Evolutionary conservation across 2,329 filamentous ascomycete species (phyloP).

Genomic region (Aureobasidium uvarum): DNA sequence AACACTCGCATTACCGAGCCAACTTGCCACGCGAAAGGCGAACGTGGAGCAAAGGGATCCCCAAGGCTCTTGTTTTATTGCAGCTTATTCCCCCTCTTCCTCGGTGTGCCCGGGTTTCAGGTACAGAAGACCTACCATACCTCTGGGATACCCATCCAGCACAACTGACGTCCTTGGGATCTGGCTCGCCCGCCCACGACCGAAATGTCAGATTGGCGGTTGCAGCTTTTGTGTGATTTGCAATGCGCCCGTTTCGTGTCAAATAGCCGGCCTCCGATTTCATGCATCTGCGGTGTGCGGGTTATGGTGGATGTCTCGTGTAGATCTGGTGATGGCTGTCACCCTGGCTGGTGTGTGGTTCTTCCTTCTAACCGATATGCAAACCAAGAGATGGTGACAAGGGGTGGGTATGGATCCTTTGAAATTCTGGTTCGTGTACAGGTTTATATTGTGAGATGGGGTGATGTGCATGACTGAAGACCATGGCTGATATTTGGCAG

Average conservation of each 20-base stretch:
- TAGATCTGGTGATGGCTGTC: background rate
- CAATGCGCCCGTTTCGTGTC: background rate
- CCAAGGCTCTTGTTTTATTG: background rate
- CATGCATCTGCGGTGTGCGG: background rate
- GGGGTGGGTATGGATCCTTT: too few species aligned
- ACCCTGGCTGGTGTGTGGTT: background rate
- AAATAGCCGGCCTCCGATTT: background rate
- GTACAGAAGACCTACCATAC: background rate
- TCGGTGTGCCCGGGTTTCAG: slow-evolving; percentile 4
- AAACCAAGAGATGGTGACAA: background rate
- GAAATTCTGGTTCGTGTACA: too few species aligned
- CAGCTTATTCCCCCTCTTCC: background rate
- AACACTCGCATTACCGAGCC: background rate
- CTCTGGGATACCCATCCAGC: background rate
- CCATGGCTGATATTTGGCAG: background rate
- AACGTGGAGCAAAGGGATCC: background rate
- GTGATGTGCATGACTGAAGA: background rate
- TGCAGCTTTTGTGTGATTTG: background rate
- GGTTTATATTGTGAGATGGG: too few species aligned
- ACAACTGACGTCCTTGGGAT: background rate
- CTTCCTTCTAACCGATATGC: background rate
- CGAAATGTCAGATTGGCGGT: background rate
- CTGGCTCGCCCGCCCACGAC: slow-evolving; percentile 5
- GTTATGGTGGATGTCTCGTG: background rate
- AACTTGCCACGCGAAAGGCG: background rate